phyloP scores from a whole-genome alignment of 768 basidiomycete species.

The Tulasnella calospora region DNA sequence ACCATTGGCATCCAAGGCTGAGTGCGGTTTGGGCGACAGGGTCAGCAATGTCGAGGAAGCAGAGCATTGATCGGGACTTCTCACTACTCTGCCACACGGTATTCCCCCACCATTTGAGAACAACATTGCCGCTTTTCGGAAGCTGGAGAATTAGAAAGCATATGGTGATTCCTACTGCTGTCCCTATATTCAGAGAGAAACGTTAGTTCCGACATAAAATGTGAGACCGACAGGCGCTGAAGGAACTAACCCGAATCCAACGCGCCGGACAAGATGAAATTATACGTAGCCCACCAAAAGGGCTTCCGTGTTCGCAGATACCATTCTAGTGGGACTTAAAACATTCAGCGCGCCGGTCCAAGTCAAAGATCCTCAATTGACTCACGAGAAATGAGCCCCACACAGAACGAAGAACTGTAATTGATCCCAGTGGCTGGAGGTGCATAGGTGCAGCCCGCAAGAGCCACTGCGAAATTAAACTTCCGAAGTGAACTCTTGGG shows the following conservation, averaged over 20 bases:
- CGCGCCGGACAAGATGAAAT: slow-evolving; percentile 44
- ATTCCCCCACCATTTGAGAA: slow-evolving; percentile 42
- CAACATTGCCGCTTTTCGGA: slow-evolving; percentile 35
- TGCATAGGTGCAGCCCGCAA: slow-evolving; percentile 40
- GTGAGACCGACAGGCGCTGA: not conserved
- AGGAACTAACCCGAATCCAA: slow-evolving; percentile 36
- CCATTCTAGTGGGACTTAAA: slow-evolving; percentile 36
- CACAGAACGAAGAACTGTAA: slow-evolving; percentile 42
- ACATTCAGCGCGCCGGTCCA: not conserved
- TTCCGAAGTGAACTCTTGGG: slow-evolving; percentile 29
- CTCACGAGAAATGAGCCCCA: slow-evolving; percentile 45
- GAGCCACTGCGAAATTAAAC: slow-evolving; percentile 40
- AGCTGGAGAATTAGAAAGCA: slow-evolving; percentile 44
- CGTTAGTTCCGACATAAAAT: not conserved
- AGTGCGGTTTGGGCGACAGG: not conserved
- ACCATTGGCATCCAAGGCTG: slow-evolving; percentile 19
- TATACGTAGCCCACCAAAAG: slow-evolving; percentile 50
- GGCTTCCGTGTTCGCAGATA: slow-evolving; percentile 40
- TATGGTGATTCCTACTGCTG: slow-evolving; percentile 39
- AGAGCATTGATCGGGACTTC: not conserved
- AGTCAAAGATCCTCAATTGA: not conserved
- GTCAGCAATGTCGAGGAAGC: not conserved
- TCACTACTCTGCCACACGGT: slow-evolving; percentile 29
- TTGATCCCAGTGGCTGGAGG: slow-evolving; percentile 48
- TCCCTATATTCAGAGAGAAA: slow-evolving; percentile 29